phyloP scores from a whole-genome alignment of 1,139 yeast genomes.

The Kluyveromyces sp. region DNA sequence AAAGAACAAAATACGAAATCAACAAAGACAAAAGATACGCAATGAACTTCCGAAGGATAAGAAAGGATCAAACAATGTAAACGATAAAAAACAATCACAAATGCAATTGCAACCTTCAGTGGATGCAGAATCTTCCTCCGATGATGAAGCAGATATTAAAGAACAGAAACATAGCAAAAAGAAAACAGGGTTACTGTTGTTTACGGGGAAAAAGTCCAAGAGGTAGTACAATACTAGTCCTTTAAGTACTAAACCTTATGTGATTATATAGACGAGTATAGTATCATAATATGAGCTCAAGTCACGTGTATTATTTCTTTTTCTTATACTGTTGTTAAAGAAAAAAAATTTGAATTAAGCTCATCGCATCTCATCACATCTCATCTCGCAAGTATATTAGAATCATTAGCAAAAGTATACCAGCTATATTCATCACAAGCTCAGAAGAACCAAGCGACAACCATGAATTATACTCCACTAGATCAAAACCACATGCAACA shows the following conservation, averaged over 20 bases:
- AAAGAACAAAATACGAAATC: constrained; percentile 27
- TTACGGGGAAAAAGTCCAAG: constrained; percentile 14
- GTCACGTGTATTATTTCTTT: not conserved
- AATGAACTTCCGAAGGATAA: constrained; percentile 2
- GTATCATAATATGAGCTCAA: not conserved
- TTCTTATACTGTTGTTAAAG: not conserved
- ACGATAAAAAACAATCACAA: constrained; percentile 2
- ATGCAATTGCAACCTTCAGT: constrained; percentile 6
- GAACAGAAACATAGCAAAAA: constrained; percentile 15
- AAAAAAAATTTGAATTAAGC: constrained; percentile 13
- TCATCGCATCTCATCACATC: constrained; percentile 14
- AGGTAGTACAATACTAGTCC: constrained; percentile 4
- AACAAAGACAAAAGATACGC: constrained; percentile 12
- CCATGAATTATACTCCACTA: constrained; percentile 25
- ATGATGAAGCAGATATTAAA: constrained; percentile 11
- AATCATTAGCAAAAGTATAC: not conserved
- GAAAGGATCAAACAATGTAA: not conserved
- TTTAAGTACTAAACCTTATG: not conserved
- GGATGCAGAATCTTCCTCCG: constrained; percentile 10
- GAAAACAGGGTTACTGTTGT: constrained; percentile 17
- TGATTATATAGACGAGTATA: not conserved
- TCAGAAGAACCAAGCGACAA: not conserved
- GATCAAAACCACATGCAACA: constrained; percentile 26
- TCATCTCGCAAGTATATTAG: not conserved
- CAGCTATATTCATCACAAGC: not conserved